These are phyloP conservation scores for Phylloporus sp. DNA, from an alignment of 768 basidiomycete species.

Conservation along the genomic window DNA sequence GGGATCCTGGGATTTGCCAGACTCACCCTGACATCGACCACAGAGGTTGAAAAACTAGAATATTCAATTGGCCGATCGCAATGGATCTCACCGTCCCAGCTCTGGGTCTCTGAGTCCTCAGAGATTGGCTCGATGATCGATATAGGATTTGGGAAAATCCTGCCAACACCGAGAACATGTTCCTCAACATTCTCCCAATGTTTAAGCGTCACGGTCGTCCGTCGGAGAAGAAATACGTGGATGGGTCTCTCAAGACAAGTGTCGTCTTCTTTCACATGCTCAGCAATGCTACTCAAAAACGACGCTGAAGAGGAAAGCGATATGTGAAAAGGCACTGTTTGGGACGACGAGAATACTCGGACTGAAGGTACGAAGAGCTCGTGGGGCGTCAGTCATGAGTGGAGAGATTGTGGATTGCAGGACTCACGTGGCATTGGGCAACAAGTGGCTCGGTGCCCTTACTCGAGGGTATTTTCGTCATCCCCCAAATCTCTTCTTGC, in stretches of 20 bases:
- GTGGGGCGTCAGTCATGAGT: background rate
- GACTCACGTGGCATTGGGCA: constrained; percentile 31
- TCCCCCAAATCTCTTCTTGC: constrained; percentile 32
- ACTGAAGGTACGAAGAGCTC: constrained; percentile 62
- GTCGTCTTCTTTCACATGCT: constrained; percentile 5
- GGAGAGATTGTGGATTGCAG: background rate
- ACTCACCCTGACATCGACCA: constrained; percentile 49
- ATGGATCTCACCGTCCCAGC: constrained; percentile 60
- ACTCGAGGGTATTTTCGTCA: constrained; percentile 11
- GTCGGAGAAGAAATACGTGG: constrained; percentile 55
- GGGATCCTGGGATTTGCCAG: background rate
- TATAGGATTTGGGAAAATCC: constrained; percentile 34
- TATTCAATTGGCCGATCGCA: constrained; percentile 37
- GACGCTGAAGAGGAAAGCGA: constrained; percentile 51
- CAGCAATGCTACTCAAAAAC: constrained; percentile 25
- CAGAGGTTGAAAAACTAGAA: constrained; percentile 48
- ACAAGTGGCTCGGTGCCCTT: constrained; percentile 8
- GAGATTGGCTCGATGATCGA: constrained; percentile 33
- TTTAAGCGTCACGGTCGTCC: constrained; percentile 39
- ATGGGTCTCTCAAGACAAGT: constrained; percentile 27
- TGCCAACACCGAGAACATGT: constrained; percentile 46
- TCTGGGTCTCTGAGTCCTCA: constrained; percentile 38
- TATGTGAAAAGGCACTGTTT: constrained; percentile 63
- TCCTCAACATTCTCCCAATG: constrained; percentile 13
- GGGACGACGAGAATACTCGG: constrained; percentile 52